Base-by-base conservation (phyloP, 1,284 basidiomycete genomes). In the Cutaneotrichosporon sp. region DNA sequence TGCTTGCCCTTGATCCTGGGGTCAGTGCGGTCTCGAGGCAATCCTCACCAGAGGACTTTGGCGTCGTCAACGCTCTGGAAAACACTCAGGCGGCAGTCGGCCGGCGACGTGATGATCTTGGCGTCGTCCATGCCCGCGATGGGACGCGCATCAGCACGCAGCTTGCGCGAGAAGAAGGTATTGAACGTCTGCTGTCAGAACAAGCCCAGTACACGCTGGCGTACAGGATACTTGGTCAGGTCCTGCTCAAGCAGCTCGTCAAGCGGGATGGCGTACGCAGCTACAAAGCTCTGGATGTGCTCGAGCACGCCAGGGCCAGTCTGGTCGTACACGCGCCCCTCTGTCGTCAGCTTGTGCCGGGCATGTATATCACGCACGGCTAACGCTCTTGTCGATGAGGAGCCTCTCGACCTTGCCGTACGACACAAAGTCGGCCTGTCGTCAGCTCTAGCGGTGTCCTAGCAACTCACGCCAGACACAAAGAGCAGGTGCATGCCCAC, bases 401-500 rank as follows among this genome's bases (percentile, higher is more conserved):
- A 87, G 74, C 12, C 79, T 73, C 51, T 84, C 83, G 9, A 88
- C 77, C 15, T 71, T 72, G 42, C 77, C 76, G 46, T 77, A 80
- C 42, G 83, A 79, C 48, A 88, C 77, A 2, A 85, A 55, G 52
- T 78, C 80, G 40, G 77, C 74, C 67, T 81, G 80, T 18, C 8
- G 4, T 35, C 4, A 38, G 26, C 33, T 37, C 21, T 13, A 8
- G 30, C 9, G 12, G 14, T 18, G 4, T 4, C n/a, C 23, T 39
- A 9, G 15, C 4, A 26, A 56, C 66, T 54, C 34, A 72, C 68
- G 1, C 68, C 70, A 1, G 58, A 60, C n/a, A 73, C 72, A 68
- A 88, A 89, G 26, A 89, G 73, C n/a, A 89, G 77, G 57, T 88
- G 86, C 83, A 89, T 89, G 4, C 87, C 88, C 4, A 80, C 64